Evolutionary conservation across 2,329 filamentous ascomycete species (phyloP), one percentile per base, ranked within the genome.

Genomic region (Phyllosticta paracitricarpa): DNA sequence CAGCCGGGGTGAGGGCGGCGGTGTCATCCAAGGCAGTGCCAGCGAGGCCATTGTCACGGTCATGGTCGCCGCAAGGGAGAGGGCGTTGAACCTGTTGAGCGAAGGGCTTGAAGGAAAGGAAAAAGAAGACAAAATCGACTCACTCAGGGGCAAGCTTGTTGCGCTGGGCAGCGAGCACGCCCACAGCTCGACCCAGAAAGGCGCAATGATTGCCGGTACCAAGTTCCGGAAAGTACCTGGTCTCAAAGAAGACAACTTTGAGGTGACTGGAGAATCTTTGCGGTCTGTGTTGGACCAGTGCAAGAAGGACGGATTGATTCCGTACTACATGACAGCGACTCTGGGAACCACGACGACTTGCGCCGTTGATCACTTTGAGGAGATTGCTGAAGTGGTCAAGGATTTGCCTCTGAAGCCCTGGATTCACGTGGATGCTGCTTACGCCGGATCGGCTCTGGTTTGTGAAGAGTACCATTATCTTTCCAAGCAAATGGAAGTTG

Each of bases 341-440:
- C 77, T 97, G 55, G 93, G 93, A 58, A 93, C 90, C 0, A 97
- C 93, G 1, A 87, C 89, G 63, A 92, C 91, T 0, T 97, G 92
- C 71, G 90, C 91, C 5, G 81, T 93, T 25, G 93, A 97, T 74
- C 87, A 91, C 69, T 89, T 96, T 68, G 80, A 76, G 1, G 85
- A 84, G 64, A 87, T 96, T 68, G 84, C 82, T 17, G 76, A 78
- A 5, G 77, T 86, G 1, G 69, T 82, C 2, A 70, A 72, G 62
- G 78, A 79, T 3, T 82, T 81, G 70, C 81, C 81, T 9, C 40
- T 48, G 40, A 75, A 82, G 63, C 78, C 97, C 59, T 97, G 93
- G 92, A 88, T 96, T 22, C 93, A 97, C 75, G 84, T 97, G 59
- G 93, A 97, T 75, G 93, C 90, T 10, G 93, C 93, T 0, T 97